Conservation (phyloP, 1,284 basidiomycete genomes). For the Sporisorium exsertum region DNA sequence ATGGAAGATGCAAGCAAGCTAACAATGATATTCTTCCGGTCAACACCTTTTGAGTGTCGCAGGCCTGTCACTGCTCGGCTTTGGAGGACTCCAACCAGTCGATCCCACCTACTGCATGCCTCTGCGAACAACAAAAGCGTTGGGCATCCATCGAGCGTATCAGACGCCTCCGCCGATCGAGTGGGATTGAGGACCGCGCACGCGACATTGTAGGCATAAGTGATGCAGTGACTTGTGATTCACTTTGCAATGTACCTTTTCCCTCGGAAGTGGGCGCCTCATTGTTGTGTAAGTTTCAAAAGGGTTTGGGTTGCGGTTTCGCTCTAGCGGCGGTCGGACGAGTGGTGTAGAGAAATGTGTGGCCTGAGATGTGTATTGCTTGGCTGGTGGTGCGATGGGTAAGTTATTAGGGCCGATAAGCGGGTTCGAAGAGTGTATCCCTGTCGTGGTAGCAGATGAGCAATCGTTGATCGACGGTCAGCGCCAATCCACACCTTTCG, state of each 20-base stretch:
- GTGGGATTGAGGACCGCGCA: slow-evolving; percentile 15
- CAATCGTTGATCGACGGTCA: no score
- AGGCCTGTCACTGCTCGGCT: slow-evolving; percentile 91
- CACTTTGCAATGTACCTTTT: neutral
- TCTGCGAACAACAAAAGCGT: slow-evolving; percentile 74
- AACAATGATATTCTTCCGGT: neutral
- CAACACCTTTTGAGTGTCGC: neutral
- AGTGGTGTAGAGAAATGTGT: neutral
- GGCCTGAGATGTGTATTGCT: neutral
- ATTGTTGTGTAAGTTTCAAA: no score
- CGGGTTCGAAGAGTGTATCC: neutral
- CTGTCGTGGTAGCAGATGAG: no score
- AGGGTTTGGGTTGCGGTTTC: no score
- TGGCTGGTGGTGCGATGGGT: neutral
- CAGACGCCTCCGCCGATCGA: slow-evolving; percentile 29
- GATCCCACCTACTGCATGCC: slow-evolving; percentile 99
- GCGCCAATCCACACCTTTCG: no score
- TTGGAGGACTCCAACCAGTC: slow-evolving; percentile 82
- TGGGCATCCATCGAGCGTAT: slow-evolving; percentile 56
- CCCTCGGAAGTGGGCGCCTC: no score
- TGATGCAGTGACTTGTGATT: neutral
- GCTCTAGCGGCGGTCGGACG: neutral
- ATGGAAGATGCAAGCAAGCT: no score
- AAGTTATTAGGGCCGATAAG: slow-evolving; percentile 10
- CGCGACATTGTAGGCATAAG: neutral